Conservation (phyloP, 2,329 filamentous ascomycete species). For the Thermomyces lanuginosus region DNA sequence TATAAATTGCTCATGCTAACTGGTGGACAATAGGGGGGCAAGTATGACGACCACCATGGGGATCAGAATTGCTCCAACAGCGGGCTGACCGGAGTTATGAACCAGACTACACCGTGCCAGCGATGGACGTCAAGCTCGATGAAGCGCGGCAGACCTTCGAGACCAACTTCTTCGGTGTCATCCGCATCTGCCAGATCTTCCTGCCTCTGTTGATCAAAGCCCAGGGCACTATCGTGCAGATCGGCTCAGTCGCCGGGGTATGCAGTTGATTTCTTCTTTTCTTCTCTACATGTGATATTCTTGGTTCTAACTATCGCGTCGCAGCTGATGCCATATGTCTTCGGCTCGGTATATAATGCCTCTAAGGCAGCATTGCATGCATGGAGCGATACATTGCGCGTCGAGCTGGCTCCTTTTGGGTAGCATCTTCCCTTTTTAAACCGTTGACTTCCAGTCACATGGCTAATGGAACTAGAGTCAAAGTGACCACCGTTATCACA, state of each 20-base stretch:
- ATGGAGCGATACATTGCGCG: constrained; percentile 41
- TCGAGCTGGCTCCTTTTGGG: constrained; percentile 38
- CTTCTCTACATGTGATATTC: neutral
- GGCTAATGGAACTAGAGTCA: constrained; percentile 31
- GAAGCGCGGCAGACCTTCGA: constrained; percentile 35
- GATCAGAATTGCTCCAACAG: neutral
- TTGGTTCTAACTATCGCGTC: neutral
- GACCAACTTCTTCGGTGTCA: constrained; percentile 42
- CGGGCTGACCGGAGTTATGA: constrained; percentile 1
- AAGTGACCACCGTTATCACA: constrained; percentile 39
- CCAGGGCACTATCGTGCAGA: constrained; percentile 30
- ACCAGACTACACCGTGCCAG: constrained; percentile 40
- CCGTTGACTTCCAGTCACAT: neutral
- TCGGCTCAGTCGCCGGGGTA: constrained; percentile 29
- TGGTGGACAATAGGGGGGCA: constrained; percentile 7
- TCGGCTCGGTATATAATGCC: constrained; percentile 38
- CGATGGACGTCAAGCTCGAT: constrained; percentile 36
- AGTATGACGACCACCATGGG: constrained; percentile 5
- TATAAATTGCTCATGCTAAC: constrained; percentile 6
- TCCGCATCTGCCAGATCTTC: constrained; percentile 42
- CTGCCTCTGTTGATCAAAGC: constrained; percentile 35
- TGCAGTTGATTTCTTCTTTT: constrained; percentile 1
- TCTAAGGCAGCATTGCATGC: constrained; percentile 44
- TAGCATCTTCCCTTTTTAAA: constrained; percentile 9
- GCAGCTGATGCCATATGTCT: constrained; percentile 28